phyloP scores from a whole-genome alignment of 2,329 filamentous ascomycete genomes.

The Ceratocystis lukuohia region DNA sequence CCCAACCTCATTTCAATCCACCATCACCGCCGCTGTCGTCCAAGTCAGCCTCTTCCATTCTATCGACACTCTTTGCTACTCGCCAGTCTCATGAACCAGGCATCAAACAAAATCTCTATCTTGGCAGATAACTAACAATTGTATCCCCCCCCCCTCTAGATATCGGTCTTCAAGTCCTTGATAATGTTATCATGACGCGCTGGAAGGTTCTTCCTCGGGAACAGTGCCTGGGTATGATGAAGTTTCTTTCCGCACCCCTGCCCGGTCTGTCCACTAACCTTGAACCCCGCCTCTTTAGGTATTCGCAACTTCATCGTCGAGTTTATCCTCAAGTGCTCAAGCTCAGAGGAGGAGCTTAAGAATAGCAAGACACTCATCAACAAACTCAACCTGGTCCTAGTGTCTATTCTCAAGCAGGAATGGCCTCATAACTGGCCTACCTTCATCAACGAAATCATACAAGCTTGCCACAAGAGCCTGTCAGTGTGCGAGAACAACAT shows the following conservation, averaged over 20 bases:
- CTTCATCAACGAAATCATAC: constrained; percentile 99
- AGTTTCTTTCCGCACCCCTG: constrained; percentile 4
- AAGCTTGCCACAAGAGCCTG: constrained; percentile 84
- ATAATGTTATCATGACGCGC: constrained; percentile 96
- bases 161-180: constrained; percentile 86
- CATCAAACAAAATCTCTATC: neutral
- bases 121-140: constrained; percentile 10
- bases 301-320: constrained; percentile 99
- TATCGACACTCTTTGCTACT: neutral
- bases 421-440: constrained; percentile 99
- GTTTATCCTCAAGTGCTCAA: constrained; percentile 91
- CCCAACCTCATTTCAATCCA: neutral
- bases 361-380: constrained; percentile 81
- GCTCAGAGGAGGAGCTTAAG: constrained; percentile 75
- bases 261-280: constrained; percentile 1
- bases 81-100: neutral
- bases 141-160: constrained; percentile 38
- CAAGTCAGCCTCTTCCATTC: neutral
- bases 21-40: neutral
- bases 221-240: constrained; percentile 63
- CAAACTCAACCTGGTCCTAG: constrained; percentile 94
- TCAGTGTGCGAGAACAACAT: constrained; percentile 99
- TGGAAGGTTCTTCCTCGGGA: constrained; percentile 97
- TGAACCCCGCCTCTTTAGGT: constrained; percentile 37
- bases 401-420: constrained; percentile 96